Percentiles rank a stretch among this genome's conserved stretches.
These are phyloP conservation scores for Rhazya stricta DNA, from an alignment of 257 asterid species.

Conservation along the genomic window DNA sequence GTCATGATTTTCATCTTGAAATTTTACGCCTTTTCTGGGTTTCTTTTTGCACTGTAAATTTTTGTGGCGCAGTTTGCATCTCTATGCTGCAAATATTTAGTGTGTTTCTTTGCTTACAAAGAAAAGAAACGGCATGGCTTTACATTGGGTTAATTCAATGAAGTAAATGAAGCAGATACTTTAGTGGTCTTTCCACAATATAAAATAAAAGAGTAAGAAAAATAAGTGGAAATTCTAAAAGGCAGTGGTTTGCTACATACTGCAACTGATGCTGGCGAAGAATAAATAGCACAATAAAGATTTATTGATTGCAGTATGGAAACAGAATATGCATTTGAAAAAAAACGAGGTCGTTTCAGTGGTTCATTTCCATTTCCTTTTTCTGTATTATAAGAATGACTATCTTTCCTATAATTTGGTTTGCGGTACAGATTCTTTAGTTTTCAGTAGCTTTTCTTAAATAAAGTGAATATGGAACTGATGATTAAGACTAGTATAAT, in stretches of 20 bases:
- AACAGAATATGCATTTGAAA: background rate
- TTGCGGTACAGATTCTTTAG: no score
- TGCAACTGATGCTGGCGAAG: background rate
- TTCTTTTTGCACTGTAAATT: background rate
- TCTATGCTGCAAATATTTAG: background rate
- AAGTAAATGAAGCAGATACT: background rate
- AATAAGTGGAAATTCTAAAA: background rate
- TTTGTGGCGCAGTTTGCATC: background rate
- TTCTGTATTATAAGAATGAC: no score
- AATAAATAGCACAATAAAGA: no score
- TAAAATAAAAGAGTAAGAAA: no score
- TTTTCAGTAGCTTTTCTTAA: no score
- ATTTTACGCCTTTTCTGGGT: background rate
- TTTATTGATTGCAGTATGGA: background rate
- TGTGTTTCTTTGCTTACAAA: background rate
- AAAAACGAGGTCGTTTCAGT: background rate
- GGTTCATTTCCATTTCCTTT: no score
- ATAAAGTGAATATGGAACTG: no score
- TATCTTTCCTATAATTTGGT: background rate
- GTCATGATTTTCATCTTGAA: background rate
- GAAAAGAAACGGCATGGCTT: background rate
- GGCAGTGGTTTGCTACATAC: background rate
- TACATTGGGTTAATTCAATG: background rate
- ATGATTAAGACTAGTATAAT: no score
- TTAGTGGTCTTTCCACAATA: no score